These are phyloP conservation scores for Cylindricascospora bacillispora DNA, from an alignment of 1,139 yeast genomes.

Conservation along the genomic window DNA sequence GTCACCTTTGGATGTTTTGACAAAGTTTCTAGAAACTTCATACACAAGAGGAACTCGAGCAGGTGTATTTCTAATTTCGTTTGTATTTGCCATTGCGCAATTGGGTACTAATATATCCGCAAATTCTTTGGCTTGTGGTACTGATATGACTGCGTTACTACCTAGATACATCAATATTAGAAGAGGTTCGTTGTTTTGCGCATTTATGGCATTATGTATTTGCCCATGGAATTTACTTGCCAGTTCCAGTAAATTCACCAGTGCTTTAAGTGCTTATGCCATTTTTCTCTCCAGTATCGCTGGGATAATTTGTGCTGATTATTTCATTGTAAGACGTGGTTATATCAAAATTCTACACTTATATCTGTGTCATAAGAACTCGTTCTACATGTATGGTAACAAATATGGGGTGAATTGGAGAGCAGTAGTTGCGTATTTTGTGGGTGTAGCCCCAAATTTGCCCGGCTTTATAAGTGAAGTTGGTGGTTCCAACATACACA, in stretches of 20 bases:
- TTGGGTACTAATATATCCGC: slow-evolving; percentile 83
- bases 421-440: slow-evolving; percentile 55
- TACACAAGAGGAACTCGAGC: slow-evolving; percentile 62
- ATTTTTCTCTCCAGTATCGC: slow-evolving; percentile 79
- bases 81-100: slow-evolving; percentile 73
- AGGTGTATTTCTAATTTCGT: slow-evolving; percentile 69
- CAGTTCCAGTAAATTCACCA: slow-evolving; percentile 64
- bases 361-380: slow-evolving; percentile 33
- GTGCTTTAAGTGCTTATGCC: slow-evolving; percentile 74
- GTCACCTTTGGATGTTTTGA: slow-evolving; percentile 76
- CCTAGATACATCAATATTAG: slow-evolving; percentile 74
- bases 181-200: slow-evolving; percentile 74
- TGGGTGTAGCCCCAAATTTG: slow-evolving; percentile 71
- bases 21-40: slow-evolving; percentile 47
- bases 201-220: slow-evolving; percentile 57
- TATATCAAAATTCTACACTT: slow-evolving; percentile 50
- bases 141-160: slow-evolving; percentile 73
- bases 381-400: slow-evolving; percentile 44
- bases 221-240: slow-evolving; percentile 84
- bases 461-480: slow-evolving; percentile 80
- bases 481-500: slow-evolving; percentile 32
- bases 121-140: slow-evolving; percentile 80
- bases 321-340: slow-evolving; percentile 65
- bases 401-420: slow-evolving; percentile 68
- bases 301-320: slow-evolving; percentile 72